Conservation (phyloP, 148 eudicot genomes). For the Diospyros lotus region DNA sequence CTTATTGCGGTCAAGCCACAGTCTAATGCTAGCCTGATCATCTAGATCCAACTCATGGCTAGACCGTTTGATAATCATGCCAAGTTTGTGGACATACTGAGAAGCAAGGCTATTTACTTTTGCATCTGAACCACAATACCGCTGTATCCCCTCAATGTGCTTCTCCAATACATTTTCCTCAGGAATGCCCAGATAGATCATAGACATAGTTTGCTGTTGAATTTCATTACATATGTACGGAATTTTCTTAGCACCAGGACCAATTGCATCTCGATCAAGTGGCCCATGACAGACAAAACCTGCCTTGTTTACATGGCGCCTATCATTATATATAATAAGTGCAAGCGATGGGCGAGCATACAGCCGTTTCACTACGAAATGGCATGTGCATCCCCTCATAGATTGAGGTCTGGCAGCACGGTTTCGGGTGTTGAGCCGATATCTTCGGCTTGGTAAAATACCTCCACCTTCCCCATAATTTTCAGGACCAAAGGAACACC, state of each 20-base stretch:
- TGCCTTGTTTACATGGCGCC: slow-evolving; percentile 84
- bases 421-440: slow-evolving; percentile 89
- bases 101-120: slow-evolving; percentile 71
- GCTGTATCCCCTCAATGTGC: slow-evolving; percentile 85
- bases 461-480: slow-evolving; percentile 96
- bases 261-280: slow-evolving; percentile 96
- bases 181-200: slow-evolving; percentile 94
- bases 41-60: slow-evolving; percentile 91
- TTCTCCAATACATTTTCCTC: slow-evolving; percentile 90
- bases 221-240: slow-evolving; percentile 85
- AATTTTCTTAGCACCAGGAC: slow-evolving; percentile 84
- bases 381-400: slow-evolving; percentile 95
- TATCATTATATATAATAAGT: slow-evolving; percentile 66
- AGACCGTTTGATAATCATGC: slow-evolving; percentile 85
- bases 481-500: slow-evolving; percentile 99
- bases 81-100: slow-evolving; percentile 91
- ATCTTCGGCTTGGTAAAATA: slow-evolving; percentile 80
- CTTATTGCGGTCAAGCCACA: slow-evolving; percentile 92
- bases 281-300: slow-evolving; percentile 95
- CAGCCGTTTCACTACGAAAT: slow-evolving; percentile 92
- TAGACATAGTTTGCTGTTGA: slow-evolving; percentile 97
- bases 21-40: slow-evolving; percentile 79
- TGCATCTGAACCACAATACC: slow-evolving; percentile 78
- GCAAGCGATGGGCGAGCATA: slow-evolving; percentile 80
- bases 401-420: slow-evolving; percentile 99